Percentiles rank a stretch among this genome's conserved stretches.
Conservation (phyloP, 2,329 filamentous ascomycete genomes). For the Trichoderma harzianum region DNA sequence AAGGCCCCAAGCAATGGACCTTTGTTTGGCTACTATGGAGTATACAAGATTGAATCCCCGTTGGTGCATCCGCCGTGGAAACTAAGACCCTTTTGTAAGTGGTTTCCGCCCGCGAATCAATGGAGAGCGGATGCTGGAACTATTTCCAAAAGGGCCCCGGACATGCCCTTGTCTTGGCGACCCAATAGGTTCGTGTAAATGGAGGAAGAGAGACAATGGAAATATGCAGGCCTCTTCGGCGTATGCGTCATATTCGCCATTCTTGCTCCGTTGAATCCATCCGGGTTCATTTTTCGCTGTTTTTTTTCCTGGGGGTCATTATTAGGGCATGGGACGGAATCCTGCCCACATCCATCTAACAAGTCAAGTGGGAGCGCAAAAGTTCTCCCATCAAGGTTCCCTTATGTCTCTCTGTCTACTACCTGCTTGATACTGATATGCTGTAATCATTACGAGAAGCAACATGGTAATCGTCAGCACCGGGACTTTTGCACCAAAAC, state of each 20-base stretch:
- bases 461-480: background rate
- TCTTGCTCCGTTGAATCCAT: background rate
- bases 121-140: background rate
- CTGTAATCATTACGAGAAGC: background rate
- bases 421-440: background rate
- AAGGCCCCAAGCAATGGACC: background rate
- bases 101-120: background rate
- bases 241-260: background rate
- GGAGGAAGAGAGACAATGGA: background rate
- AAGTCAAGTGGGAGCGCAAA: background rate
- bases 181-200: background rate
- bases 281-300: background rate
- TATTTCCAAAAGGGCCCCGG: background rate
- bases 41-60: background rate
- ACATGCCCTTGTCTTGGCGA: background rate
- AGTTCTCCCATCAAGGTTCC: background rate
- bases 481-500: background rate
- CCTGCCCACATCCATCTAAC: background rate
- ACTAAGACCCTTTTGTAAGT: background rate
- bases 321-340: background rate
- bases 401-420: background rate
- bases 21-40: background rate
- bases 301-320: too few relatives aligned
- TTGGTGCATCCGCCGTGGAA: background rate
- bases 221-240: background rate